Conservation (phyloP, 805 yeast genomes). For the Starmera amethionina region DNA sequence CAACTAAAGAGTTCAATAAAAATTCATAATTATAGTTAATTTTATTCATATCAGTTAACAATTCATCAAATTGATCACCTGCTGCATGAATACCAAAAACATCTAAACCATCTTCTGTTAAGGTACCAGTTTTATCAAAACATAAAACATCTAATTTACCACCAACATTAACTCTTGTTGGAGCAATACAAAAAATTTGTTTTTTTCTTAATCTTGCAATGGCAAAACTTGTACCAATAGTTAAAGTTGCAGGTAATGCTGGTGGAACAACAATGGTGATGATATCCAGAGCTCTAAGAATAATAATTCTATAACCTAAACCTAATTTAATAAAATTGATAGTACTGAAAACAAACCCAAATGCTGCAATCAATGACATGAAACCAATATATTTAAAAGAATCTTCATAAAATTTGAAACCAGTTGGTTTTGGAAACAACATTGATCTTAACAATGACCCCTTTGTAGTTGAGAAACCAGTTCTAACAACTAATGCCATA, state of each 20-base stretch:
- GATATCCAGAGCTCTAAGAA: slow-evolving; percentile 84
- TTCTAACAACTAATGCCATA: slow-evolving; percentile 75
- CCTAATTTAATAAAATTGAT: slow-evolving; percentile 74
- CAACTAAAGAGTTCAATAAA: slow-evolving; percentile 29
- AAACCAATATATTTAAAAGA: slow-evolving; percentile 94
- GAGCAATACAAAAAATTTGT: slow-evolving; percentile 82
- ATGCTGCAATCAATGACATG: slow-evolving; percentile 74
- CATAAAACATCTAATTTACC: slow-evolving; percentile 87
- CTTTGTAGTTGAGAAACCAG: slow-evolving; percentile 93
- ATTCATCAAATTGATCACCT: slow-evolving; percentile 17
- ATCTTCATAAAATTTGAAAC: slow-evolving; percentile 88
- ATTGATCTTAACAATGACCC: slow-evolving; percentile 90
- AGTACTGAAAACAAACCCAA: slow-evolving; percentile 82
- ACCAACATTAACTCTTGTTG: slow-evolving; percentile 91
- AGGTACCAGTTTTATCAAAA: slow-evolving; percentile 95
- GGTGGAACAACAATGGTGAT: slow-evolving; percentile 98
- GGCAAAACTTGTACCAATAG: slow-evolving; percentile 95
- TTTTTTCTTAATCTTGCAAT: slow-evolving; percentile 59
- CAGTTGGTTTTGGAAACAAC: slow-evolving; percentile 93
- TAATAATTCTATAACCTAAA: slow-evolving; percentile 55
- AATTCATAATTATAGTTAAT: slow-evolving; percentile 18
- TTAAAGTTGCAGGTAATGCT: slow-evolving; percentile 93
- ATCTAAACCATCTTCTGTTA: slow-evolving; percentile 94
- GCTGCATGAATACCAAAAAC: slow-evolving; percentile 56
- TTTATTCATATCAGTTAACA: slow-evolving; percentile 14